phyloP scores from a whole-genome alignment of 805 yeast genomes.

The Kuraishia ogatae region DNA sequence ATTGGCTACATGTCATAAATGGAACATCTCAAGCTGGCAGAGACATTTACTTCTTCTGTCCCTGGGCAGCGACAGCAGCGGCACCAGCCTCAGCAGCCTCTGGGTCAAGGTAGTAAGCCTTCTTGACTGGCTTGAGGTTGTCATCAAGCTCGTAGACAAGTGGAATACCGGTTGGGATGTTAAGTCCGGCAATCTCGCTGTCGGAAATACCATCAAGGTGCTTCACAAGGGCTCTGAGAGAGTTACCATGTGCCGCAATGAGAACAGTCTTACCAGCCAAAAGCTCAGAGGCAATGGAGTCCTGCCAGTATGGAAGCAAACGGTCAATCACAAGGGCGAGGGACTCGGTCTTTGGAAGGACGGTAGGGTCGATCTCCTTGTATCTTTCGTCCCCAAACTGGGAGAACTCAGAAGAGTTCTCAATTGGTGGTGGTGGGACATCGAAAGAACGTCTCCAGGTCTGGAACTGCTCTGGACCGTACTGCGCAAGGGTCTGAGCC shows the following conservation, averaged over 20 bases:
- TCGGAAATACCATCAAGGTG: constrained; percentile 91
- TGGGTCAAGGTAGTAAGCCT: constrained; percentile 95
- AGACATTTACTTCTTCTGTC: constrained; percentile 46
- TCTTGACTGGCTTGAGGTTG: constrained; percentile 80
- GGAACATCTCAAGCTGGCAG: too few species aligned
- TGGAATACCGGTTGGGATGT: constrained; percentile 98
- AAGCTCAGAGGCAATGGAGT: constrained; percentile 77
- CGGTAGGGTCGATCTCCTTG: constrained; percentile 73
- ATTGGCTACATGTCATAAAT: neutral
- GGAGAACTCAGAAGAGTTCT: constrained; percentile 68
- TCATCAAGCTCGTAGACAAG: constrained; percentile 92
- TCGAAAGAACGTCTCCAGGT: constrained; percentile 97
- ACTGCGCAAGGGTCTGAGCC: constrained; percentile 81
- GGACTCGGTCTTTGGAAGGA: constrained; percentile 90
- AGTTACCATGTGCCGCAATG: constrained; percentile 97
- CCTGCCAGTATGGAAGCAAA: constrained; percentile 95
- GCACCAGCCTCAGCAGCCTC: constrained; percentile 99
- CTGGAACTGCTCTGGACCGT: constrained; percentile 90
- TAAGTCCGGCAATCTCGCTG: constrained; percentile 85
- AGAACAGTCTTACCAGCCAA: constrained; percentile 83
- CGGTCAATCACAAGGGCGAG: constrained; percentile 92
- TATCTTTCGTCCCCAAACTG: constrained; percentile 85
- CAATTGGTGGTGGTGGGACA: constrained; percentile 90
- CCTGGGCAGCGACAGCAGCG: constrained; percentile 98
- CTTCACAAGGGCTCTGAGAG: constrained; percentile 92